Evolutionary conservation across 345 rosid species (phyloP).

Genomic region (Pistacia integerrima): DNA sequence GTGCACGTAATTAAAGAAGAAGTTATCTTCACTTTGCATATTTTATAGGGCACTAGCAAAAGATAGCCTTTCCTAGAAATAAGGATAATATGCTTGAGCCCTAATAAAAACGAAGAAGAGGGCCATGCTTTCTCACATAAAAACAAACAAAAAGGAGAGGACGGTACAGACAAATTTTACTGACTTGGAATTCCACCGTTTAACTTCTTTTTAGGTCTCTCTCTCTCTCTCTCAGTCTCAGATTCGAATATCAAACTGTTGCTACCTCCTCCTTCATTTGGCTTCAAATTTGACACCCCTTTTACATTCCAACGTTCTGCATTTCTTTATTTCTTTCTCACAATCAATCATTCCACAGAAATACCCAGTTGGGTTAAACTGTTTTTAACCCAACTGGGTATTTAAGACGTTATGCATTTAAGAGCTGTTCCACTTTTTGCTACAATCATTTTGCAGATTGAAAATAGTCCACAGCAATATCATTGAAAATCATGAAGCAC

Average conservation of each 20-base stretch:
- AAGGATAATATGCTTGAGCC: background rate
- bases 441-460: constrained; percentile 13
- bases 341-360: background rate
- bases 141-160: background rate
- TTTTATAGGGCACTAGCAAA: constrained; percentile 7
- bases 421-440: background rate
- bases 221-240: background rate
- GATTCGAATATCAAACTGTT: constrained; percentile 19
- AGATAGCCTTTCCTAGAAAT: constrained; percentile 22
- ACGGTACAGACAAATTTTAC: constrained; percentile 22
- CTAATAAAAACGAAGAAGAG: background rate
- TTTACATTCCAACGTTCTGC: background rate
- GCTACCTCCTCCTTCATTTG: background rate
- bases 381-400: too few species aligned
- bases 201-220: constrained; percentile 9
- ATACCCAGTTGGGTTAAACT: background rate
- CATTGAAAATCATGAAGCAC: background rate
- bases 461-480: background rate
- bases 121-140: constrained; percentile 18
- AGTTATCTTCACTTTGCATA: background rate
- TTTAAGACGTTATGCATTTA: background rate
- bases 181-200: constrained; percentile 40
- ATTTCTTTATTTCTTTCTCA: background rate
- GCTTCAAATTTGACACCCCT: background rate
- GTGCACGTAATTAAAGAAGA: background rate